Evolutionary conservation across 1,284 basidiomycete species (phyloP), one percentile per base, ranked within the genome.

Genomic region (Cryptococcus deneoformans): DNA sequence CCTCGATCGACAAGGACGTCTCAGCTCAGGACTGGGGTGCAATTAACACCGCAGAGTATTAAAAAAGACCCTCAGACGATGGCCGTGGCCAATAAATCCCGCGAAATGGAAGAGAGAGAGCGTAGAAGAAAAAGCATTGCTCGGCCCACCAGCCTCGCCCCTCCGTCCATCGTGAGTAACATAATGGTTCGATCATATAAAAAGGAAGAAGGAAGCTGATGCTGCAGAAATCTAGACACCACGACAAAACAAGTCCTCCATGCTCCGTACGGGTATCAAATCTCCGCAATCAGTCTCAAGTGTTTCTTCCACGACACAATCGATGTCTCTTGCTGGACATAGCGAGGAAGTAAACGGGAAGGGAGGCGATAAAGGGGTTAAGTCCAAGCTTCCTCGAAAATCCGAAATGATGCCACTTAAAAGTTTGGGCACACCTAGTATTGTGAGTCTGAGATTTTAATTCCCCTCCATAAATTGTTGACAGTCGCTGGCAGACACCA

Each of bases 1-100:
- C 71, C 71, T 11, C 50, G 67, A 11, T 58, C 54, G 8, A 71
- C 64, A 35, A 61, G 60, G 45, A 44, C 68, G 6, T 68, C 68
- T 1, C 61, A 67, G 46, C 64, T 71, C 5, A 62, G 70, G 4
- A 50, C 62, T 6, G 67, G 65, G 10, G 38, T 12, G 35, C 24
- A 5, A 12, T 37, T 40, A 14, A 34, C 52, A 5, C 39, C 42
- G 2, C 36, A 36, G 35, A 38, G n/a, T n/a, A 20, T 16, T 20
- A 39, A 4, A 12, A 53, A 29, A 37, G 44, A 53, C 44, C 34
- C 44, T 5, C 11, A 46, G 16, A 43, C 29, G 24, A 53, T 53
- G n/a, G 45, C 35, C 24, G 52, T 43, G 29, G 49, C 56, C 36
- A 51, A 70, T 61, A 70, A 67, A 54, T 64, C 65, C 4, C 60